Evolutionary conservation across 306 rosid species (phyloP).

Genomic region (Gastrolobium villosum): DNA sequence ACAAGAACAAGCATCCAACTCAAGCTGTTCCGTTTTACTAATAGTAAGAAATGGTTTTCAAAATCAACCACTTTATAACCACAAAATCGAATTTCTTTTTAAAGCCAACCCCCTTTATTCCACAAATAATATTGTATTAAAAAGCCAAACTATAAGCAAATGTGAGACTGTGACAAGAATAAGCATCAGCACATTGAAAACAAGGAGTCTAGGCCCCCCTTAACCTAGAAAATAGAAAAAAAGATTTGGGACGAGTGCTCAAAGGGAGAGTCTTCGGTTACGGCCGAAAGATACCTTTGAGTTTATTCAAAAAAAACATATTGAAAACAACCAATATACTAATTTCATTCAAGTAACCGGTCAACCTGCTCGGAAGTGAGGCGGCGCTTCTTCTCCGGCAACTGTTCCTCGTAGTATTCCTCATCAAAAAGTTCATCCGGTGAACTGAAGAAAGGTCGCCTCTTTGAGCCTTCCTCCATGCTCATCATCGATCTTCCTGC

Average conservation of each 20-base stretch:
- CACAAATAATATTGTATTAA: neutral
- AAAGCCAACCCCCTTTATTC: constrained; percentile 34
- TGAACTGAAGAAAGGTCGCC: constrained; percentile 83
- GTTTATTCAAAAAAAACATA: too few relatives aligned
- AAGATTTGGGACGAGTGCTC: too few relatives aligned
- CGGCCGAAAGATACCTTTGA: too few relatives aligned
- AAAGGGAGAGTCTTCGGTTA: too few relatives aligned
- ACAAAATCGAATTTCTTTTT: constrained; percentile 32
- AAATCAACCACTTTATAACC: constrained; percentile 37
- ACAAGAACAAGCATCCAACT: constrained; percentile 41
- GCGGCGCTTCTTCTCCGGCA: constrained; percentile 98
- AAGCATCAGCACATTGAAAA: constrained; percentile 43
- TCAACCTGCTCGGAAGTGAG: constrained; percentile 91
- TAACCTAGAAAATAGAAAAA: too few relatives aligned
- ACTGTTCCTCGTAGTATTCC: constrained; percentile 90
- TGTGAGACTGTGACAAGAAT: constrained; percentile 45
- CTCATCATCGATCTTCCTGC: constrained; percentile 74
- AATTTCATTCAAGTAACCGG: neutral
- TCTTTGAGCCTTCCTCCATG: constrained; percentile 82
- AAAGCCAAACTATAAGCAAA: constrained; percentile 25
- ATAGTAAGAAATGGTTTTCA: constrained; percentile 42
- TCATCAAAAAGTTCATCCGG: constrained; percentile 86
- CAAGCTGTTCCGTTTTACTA: constrained; percentile 19
- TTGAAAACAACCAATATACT: constrained; percentile 27
- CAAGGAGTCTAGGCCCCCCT: too few relatives aligned